These are phyloP conservation scores for Annulohypoxylon stygium DNA, from an alignment of 495 filamentous ascomycete genomes.

Conservation along the genomic window DNA sequence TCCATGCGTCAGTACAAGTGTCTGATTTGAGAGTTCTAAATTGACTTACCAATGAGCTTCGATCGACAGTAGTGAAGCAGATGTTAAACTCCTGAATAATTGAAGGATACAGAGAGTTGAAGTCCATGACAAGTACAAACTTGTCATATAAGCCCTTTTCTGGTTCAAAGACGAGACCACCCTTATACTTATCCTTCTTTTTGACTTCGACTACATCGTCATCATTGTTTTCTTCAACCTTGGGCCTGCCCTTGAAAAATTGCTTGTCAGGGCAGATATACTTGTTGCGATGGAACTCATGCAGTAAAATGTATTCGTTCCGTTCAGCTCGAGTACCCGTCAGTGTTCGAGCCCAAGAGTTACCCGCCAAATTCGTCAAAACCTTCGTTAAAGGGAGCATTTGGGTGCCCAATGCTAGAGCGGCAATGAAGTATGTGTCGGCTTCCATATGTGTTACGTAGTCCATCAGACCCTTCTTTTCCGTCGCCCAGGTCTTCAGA, in stretches of 20 bases:
- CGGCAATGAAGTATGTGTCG: slow-evolving; percentile 95
- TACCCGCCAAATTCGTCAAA: slow-evolving; percentile 95
- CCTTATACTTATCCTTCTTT: slow-evolving; percentile 99
- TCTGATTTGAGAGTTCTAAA: neutral
- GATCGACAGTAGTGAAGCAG: slow-evolving; percentile 96
- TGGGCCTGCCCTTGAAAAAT: slow-evolving; percentile 75
- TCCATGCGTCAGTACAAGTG: slow-evolving; percentile 39
- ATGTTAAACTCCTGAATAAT: slow-evolving; percentile 99
- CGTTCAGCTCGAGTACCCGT: slow-evolving; percentile 96
- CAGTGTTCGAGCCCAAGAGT: slow-evolving; percentile 96
- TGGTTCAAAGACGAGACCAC: slow-evolving; percentile 97
- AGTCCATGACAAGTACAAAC: slow-evolving; percentile 98
- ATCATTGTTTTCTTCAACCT: slow-evolving; percentile 70
- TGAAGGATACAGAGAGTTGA: slow-evolving; percentile 98
- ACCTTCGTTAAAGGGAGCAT: slow-evolving; percentile 95
- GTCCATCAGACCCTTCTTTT: slow-evolving; percentile 89
- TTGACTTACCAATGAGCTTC: slow-evolving; percentile 68
- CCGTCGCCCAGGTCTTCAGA: slow-evolving; percentile 87
- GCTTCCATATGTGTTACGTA: slow-evolving; percentile 92
- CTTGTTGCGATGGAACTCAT: slow-evolving; percentile 95
- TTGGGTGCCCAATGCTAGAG: slow-evolving; percentile 86
- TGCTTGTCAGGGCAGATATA: slow-evolving; percentile 97
- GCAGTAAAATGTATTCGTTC: slow-evolving; percentile 98
- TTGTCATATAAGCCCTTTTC: slow-evolving; percentile 98
- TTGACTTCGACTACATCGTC: slow-evolving; percentile 78